A percentile compares a stretch with the other conserved stretches of the same genome.
Conservation (phyloP, 768 basidiomycete genomes). For the Leucocoprinus birnbaumii region DNA sequence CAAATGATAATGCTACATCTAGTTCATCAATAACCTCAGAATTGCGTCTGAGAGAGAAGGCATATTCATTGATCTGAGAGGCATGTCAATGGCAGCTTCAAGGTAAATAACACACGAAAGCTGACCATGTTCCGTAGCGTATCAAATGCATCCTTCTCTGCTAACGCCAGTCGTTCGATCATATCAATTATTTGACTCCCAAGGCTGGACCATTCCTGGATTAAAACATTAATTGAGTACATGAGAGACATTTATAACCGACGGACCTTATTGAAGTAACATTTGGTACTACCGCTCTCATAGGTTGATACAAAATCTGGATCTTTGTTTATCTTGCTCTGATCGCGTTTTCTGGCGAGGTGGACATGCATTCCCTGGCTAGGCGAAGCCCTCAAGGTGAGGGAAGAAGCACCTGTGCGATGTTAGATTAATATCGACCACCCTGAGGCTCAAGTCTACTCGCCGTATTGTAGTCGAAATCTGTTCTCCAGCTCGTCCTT, state of each 20-base stretch:
- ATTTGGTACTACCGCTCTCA: conserved; percentile 63
- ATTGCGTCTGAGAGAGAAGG: conserved; percentile 62
- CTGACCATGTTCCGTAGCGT: conserved; percentile 62
- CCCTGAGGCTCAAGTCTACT: conserved; percentile 13
- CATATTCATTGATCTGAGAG: conserved; percentile 60
- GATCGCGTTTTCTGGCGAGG: conserved; percentile 64
- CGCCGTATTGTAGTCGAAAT: conserved; percentile 56
- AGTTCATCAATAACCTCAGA: conserved; percentile 82
- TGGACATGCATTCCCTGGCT: conserved; percentile 77
- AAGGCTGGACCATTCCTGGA: conserved; percentile 71
- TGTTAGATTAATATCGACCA: conserved; percentile 1
- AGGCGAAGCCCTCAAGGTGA: conserved; percentile 68
- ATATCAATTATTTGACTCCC: conserved; percentile 67
- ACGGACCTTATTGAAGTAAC: conserved; percentile 63
- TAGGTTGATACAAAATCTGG: conserved; percentile 55
- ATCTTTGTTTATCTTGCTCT: conserved; percentile 40
- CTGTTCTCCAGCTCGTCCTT: conserved; percentile 52
- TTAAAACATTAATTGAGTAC: not conserved
- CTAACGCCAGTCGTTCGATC: conserved; percentile 43
- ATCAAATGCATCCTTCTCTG: conserved; percentile 76
- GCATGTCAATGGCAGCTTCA: not conserved
- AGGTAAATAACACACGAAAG: not conserved
- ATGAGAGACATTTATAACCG: not conserved
- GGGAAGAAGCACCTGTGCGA: conserved; percentile 59
- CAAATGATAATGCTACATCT: conserved; percentile 81